Evolutionary conservation across 192 early-diverging fungal species (phyloP), one percentile per base, ranked within the genome.

Genomic region (Powellomyces hirtus): DNA sequence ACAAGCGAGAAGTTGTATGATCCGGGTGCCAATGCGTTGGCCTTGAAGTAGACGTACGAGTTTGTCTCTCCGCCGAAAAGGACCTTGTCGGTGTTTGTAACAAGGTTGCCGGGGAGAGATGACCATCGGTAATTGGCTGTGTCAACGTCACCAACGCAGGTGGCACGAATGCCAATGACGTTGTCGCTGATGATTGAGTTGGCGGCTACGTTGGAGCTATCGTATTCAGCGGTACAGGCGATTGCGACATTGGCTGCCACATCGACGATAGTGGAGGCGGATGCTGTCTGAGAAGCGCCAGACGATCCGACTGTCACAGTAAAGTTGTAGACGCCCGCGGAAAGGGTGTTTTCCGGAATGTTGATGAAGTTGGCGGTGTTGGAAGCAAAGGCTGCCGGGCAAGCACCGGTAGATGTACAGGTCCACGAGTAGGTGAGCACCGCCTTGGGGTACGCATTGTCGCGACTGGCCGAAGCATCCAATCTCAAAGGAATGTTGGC

Each of bases 361-460:
- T 60, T 38, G 18, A 60, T 6, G 13, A 38, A 14, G 31, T 37
- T 38, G 37, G 59, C 24, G 13, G 24, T 60, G 4, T 1, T n/a
- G 4, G 33, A 24, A 1, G 33, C 29, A 27, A 53, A n/a, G 59
- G 4, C 29, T 38, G 59, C 4, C 16, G 59, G 59, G 20, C 59
- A 60, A 40, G 33, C n/a, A n/a, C 59, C 56, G 29, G 34, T 60
- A 14, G 38, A 8, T 1, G 59, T 60, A 37, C 59, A 60, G 10
- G 59, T 36, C 59, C 59, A 60, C 3, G 7, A 14, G 38, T 26
- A 60, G n/a, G 36, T 60, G 10, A 60, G 35, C 13, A 20, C 2
- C 33, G 34, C 36, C 1, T 4, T 3, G 18, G 59, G 59, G 59
- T 60, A 60, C n/a, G 31, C n/a, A 4, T 14, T 29, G 29, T 60